A percentile compares a stretch with the other conserved stretches of the same genome.
Conservation (phyloP, 202 grass and related monocot genomes). For the Cymbopogon flexuosus region DNA sequence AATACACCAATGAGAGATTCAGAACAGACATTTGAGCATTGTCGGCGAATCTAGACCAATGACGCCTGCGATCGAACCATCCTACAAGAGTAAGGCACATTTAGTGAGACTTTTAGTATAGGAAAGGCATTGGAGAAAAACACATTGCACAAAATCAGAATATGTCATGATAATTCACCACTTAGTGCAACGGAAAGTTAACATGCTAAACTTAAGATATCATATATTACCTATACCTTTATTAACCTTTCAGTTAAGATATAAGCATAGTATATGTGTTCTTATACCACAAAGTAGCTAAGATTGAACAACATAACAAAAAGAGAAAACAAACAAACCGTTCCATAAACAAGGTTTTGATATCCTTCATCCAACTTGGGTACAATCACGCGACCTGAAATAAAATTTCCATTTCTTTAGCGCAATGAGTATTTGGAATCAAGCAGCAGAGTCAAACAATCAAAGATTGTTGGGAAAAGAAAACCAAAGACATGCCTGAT, state of each 20-base stretch:
- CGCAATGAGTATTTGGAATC: background rate
- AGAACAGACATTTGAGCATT: constrained; percentile 1
- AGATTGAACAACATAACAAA: background rate
- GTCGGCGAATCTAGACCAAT: background rate
- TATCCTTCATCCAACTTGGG: constrained; percentile 9
- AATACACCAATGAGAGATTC: background rate
- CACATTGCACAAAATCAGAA: background rate
- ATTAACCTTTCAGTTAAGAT: background rate
- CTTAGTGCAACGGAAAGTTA: background rate
- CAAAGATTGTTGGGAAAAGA: background rate
- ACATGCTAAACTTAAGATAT: background rate
- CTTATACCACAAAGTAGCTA: background rate
- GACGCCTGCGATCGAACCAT: constrained; percentile 10
- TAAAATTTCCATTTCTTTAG: background rate
- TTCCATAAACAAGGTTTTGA: constrained; percentile 31
- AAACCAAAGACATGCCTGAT: constrained; percentile 33
- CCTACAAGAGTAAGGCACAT: constrained; percentile 25
- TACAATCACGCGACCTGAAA: constrained; percentile 40
- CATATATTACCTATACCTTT: background rate
- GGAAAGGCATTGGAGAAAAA: background rate
- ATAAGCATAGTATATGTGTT: background rate
- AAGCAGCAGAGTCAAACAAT: background rate
- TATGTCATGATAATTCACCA: background rate
- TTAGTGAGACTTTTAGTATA: background rate
- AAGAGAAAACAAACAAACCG: background rate